A percentile compares a stretch with the other conserved stretches of the same genome.
Evolutionary conservation across 257 asterid genomes (phyloP).

Genomic region (Fraxinus excelsior): DNA sequence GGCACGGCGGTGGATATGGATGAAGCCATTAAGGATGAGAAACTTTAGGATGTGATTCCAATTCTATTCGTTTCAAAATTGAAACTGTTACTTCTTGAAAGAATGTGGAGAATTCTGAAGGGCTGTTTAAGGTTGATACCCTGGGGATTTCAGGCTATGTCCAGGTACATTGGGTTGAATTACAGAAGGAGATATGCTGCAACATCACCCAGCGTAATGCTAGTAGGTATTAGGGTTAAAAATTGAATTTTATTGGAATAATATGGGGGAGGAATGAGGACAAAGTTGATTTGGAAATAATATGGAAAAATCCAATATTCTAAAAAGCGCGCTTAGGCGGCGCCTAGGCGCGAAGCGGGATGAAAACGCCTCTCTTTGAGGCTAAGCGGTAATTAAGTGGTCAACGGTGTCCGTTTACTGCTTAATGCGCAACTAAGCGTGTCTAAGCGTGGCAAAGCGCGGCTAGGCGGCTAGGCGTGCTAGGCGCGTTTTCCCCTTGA

Average conservation of each 20-base stretch:
- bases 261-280: neutral
- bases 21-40: constrained; percentile 45
- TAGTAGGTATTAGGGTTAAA: neutral
- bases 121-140: constrained; percentile 20
- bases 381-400: too few species aligned
- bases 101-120: constrained; percentile 19
- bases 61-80: constrained; percentile 8
- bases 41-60: neutral
- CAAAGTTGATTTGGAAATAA: neutral
- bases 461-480: too few species aligned
- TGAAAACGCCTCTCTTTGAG: too few species aligned
- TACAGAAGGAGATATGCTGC: neutral
- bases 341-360: too few species aligned
- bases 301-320: too few species aligned
- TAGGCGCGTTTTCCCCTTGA: too few species aligned
- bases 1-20: constrained; percentile 44
- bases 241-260: neutral
- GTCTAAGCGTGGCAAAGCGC: too few species aligned
- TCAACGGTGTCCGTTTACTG: too few species aligned
- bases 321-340: too few species aligned
- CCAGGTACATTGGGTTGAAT: constrained; percentile 46
- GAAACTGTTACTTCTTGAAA: neutral
- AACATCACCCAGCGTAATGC: too few species aligned
- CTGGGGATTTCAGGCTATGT: constrained; percentile 47
- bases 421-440: too few species aligned